These are phyloP conservation scores for Rhodomyrtus psidioides DNA, from an alignment of 441 rosid species.

Conservation along the genomic window DNA sequence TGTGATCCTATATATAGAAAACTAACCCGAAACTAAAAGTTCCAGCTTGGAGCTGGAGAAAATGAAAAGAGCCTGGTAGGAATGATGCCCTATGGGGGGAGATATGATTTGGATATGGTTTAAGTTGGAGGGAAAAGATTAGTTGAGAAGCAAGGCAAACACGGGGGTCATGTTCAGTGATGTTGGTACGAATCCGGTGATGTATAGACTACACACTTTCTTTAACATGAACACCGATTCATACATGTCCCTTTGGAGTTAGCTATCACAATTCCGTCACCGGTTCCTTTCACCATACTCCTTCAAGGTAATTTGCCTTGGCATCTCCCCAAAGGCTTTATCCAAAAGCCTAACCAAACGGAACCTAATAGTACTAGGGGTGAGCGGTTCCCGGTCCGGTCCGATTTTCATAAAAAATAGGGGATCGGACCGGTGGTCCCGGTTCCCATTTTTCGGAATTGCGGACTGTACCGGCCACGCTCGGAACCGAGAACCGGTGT, in stretches of 20 bases:
- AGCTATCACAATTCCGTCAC: neutral
- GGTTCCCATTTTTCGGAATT: too few species aligned
- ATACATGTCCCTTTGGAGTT: neutral
- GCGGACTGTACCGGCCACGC: too few species aligned
- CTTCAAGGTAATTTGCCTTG: too few species aligned
- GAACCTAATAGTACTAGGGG: neutral
- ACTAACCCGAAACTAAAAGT: constrained; percentile 2
- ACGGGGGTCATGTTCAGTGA: constrained; percentile 15
- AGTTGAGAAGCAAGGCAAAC: constrained; percentile 41
- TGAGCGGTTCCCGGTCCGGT: too few species aligned
- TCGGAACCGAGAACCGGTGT: too few species aligned
- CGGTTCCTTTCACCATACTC: too few species aligned
- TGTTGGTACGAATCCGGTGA: constrained; percentile 29
- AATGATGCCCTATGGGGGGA: neutral
- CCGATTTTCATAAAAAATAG: too few species aligned
- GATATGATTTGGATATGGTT: constrained; percentile 1
- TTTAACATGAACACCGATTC: neutral
- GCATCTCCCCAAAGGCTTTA: too few species aligned
- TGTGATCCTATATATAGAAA: neutral
- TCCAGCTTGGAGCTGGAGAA: neutral
- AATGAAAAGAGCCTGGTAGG: neutral
- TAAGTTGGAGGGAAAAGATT: constrained; percentile 5
- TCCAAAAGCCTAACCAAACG: too few species aligned
- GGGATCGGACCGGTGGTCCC: too few species aligned
- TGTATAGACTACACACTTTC: neutral